Percentiles rank a stretch among this genome's conserved stretches.
phyloP scores from a whole-genome alignment of 805 yeast genomes.

The Metschnikowia gelsemii region DNA sequence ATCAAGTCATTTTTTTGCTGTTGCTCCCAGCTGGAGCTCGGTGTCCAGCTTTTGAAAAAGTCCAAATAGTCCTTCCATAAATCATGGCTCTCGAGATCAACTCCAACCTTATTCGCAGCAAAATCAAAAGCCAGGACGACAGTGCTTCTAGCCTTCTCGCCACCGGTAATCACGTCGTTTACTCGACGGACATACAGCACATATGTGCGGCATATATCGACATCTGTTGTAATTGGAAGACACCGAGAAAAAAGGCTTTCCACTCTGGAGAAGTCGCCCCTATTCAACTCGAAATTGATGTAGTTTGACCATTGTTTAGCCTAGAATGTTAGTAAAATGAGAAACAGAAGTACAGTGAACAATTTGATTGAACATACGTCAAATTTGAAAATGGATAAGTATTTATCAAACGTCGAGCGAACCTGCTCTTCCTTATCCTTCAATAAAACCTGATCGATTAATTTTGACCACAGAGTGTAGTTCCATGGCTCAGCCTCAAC shows the following conservation, averaged over 20 bases:
- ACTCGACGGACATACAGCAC: slow-evolving; percentile 72
- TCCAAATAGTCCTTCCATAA: slow-evolving; percentile 84
- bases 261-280: slow-evolving; percentile 64
- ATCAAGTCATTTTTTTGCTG: slow-evolving; percentile 77
- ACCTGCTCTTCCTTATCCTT: slow-evolving; percentile 63
- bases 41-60: slow-evolving; percentile 75
- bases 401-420: slow-evolving; percentile 55
- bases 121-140: slow-evolving; percentile 82
- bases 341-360: background rate
- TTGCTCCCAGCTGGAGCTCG: slow-evolving; percentile 78
- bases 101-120: slow-evolving; percentile 75
- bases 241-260: slow-evolving; percentile 66
- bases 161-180: slow-evolving; percentile 72
- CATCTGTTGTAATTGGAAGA: slow-evolving; percentile 59
- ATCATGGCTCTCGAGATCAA: slow-evolving; percentile 66
- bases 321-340: slow-evolving; percentile 25
- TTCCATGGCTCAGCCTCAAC: slow-evolving; percentile 53
- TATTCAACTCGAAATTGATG: slow-evolving; percentile 59
- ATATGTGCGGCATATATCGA: slow-evolving; percentile 74
- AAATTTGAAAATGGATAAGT: slow-evolving; percentile 63
- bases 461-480: slow-evolving; percentile 54
- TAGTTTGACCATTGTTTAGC: slow-evolving; percentile 68
- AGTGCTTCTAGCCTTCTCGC: slow-evolving; percentile 71
- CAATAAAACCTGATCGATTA: slow-evolving; percentile 48
- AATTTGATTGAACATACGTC: slow-evolving; percentile 38